Conservation (phyloP, 192 early-diverging fungal genomes). For the Physocladia obscura region DNA sequence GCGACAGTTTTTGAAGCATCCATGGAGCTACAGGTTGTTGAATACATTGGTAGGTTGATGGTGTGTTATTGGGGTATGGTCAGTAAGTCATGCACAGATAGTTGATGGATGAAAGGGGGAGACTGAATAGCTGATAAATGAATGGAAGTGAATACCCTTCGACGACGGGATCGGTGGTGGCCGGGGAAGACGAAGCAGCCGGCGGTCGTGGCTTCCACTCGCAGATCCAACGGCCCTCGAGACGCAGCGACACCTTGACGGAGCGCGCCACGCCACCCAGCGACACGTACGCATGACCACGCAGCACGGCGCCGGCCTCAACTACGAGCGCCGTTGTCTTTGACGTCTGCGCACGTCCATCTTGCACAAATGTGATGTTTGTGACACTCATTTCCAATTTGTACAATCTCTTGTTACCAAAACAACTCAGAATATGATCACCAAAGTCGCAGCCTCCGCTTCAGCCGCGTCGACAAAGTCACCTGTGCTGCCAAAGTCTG, state of each 20-base stretch:
- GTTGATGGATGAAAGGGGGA: neutral
- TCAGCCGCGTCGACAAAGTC: neutral
- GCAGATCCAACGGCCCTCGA: constrained; percentile 2
- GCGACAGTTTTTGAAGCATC: constrained; percentile 9
- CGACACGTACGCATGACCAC: constrained; percentile 13
- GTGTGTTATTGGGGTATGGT: no score
- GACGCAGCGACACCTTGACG: neutral
- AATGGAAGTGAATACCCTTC: constrained; percentile 3
- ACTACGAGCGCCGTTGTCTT: neutral
- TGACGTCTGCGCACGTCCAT: neutral
- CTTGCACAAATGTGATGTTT: constrained; percentile 7
- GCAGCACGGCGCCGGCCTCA: neutral
- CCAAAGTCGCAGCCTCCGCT: constrained; percentile 3
- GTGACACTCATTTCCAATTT: neutral
- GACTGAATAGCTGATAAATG: neutral
- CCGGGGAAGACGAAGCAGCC: neutral
- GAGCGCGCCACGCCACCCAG: neutral
- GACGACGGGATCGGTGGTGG: neutral
- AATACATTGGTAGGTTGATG: neutral
- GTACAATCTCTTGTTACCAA: neutral
- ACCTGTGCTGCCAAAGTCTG: neutral
- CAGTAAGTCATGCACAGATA: no score
- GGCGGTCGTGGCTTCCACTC: neutral
- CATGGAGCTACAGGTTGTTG: neutral
- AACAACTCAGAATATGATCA: no score